Evolutionary conservation across 192 early-diverging fungal species (phyloP).

Genomic region (Gamsiella multidivaricata): DNA sequence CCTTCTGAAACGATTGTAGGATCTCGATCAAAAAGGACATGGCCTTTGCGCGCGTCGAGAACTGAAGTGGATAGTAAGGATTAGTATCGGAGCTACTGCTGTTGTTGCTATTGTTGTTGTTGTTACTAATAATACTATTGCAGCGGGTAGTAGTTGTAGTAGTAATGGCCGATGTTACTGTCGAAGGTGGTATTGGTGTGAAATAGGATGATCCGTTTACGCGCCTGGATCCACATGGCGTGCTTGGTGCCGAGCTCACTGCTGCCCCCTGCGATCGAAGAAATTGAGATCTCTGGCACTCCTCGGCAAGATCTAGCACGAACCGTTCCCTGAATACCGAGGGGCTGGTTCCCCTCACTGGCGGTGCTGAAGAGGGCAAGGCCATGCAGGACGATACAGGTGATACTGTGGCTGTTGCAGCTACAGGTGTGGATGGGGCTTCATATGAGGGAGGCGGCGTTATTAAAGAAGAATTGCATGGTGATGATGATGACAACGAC

Average conservation of each 20-base stretch:
- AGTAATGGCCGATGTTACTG: background rate
- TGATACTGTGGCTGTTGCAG: no score
- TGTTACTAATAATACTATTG: background rate
- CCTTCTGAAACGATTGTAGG: constrained; percentile 45
- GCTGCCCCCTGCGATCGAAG: background rate
- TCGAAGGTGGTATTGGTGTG: no score
- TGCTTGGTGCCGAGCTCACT: background rate
- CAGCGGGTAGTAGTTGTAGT: background rate
- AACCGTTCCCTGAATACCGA: constrained; percentile 31
- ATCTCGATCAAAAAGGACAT: constrained; percentile 50
- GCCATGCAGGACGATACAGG: background rate
- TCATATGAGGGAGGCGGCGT: background rate
- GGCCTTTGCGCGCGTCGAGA: constrained; percentile 44
- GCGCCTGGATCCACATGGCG: background rate
- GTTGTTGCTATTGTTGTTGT: constrained; percentile 10
- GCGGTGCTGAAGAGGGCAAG: constrained; percentile 4
- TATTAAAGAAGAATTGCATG: background rate
- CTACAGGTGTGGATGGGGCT: background rate
- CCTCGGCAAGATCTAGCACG: constrained; percentile 36
- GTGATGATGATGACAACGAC: background rate
- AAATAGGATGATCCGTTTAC: background rate
- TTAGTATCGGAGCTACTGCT: constrained; percentile 3
- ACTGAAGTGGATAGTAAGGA: constrained; percentile 44
- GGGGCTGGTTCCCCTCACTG: background rate
- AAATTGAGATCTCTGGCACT: constrained; percentile 9